Evolutionary conservation across 1,284 basidiomycete species (phyloP), one percentile per base, ranked within the genome.

Genomic region (Papiliotrema laurentii): DNA sequence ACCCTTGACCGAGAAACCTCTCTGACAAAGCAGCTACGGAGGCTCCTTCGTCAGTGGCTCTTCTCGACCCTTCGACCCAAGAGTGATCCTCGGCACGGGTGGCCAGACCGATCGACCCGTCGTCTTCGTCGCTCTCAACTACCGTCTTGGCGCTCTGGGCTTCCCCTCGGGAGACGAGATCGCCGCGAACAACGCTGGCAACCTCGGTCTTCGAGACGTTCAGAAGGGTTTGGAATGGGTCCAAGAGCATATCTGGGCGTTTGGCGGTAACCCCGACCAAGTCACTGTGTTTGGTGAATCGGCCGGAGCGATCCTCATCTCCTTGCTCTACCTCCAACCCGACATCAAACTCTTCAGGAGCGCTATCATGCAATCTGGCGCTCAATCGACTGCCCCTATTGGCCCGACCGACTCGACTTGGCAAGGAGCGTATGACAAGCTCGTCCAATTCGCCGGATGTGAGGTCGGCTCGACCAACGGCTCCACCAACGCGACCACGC

Each of bases 211-310:
- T 22, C 53, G 58, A 41, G 78, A 80, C 54, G 75, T 78, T 49
- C 63, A 70, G 4, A 61, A 74, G n/a, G 76, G 72, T 1, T 62
- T 80, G 5, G 59, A 76, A 50, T 80, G 78, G 78, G 71, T 80
- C 0, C 72, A 75, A 31, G 45, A 71, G 47, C 72, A 79, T 52
- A 76, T 79, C 43, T 58, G 58, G 31, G 61, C 63, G 1, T 79
- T 78, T 47, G 78, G 78, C 3, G 79, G 79, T 19, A 71, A 79
- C 54, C 58, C 63, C 9, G 47, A 53, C 22, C 72, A 74, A 56
- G 72, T 71, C 3, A 28, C 39, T 19, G 25, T 36, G n/a, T 43
- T 43, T 28, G 30, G 40, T 19, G 13, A 31, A n/a, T 16, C 39
- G 18, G 30, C 40, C 4, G 40, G 40, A 4, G 40, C 40, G 4